Evolutionary conservation across 306 rosid genomes (phyloP), one percentile per base, ranked within the genome.

Genomic region (Dryas drummondii): DNA sequence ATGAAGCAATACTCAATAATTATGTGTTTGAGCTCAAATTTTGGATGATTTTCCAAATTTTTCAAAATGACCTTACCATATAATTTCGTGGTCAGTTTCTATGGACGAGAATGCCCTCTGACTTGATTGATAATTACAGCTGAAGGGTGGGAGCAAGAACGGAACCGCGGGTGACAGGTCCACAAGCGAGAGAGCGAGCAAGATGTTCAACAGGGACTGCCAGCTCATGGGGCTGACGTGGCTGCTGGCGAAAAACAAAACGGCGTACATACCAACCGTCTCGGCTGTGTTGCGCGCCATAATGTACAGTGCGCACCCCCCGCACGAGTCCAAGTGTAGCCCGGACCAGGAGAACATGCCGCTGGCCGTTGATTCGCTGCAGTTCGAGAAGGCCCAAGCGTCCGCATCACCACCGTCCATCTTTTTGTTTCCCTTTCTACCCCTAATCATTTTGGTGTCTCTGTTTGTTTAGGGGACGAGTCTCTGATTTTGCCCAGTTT

Each of bases 261-360:
- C 97, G 84, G 85, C 89, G 16, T 92, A 87, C 83, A 94, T 94
- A 32, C 97, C 99, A 3, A 94, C 99, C 75, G 99, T 94, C 73
- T 94, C 99, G 57, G 99, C 99, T 1, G 97, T 90, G 41, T 42
- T 94, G 81, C 89, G 99, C 37, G 99, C 99, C 42, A 87, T 92
- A 50, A 85, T 94, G 99, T 94, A 92, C 90, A 92, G 97, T 27
- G 91, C 91, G 9, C 96, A 90, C 19, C 96, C 91, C 5, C 88
- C 90, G 0, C 99, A 78, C 74, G 88, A 88, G 71, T 86, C 93
- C 11, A 88, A 82, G 78, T 94, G 99, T 77, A 92, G 97, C 75
- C 99, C 99, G 3, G 99, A 94, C 76, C 99, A 92, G 53, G 99
- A 94, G 79, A 94, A 94, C 93, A 90, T 94, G 97, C 99, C 99